Evolutionary conservation across 768 basidiomycete genomes (phyloP).

Genomic region (Leccinum sublutescens): DNA sequence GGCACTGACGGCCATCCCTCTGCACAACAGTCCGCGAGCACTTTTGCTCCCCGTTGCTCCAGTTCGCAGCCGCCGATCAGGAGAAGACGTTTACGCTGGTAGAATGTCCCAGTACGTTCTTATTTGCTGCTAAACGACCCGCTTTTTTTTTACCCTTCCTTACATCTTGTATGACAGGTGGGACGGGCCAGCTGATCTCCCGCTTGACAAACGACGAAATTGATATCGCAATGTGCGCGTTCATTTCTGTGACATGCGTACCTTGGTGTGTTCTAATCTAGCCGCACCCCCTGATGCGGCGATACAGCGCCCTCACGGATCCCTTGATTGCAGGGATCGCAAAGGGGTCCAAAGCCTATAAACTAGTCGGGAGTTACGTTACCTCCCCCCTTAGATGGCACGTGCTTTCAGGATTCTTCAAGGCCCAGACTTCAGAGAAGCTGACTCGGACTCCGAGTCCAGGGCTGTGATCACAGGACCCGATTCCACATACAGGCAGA

Average conservation of each 20-base stretch:
- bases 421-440: not conserved
- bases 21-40: slow-evolving; percentile 70
- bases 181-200: slow-evolving; percentile 81
- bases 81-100: slow-evolving; percentile 77
- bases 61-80: slow-evolving; percentile 69
- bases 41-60: slow-evolving; percentile 89
- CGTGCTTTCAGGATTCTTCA: slow-evolving; percentile 9
- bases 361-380: slow-evolving; percentile 91
- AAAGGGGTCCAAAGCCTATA: slow-evolving; percentile 84
- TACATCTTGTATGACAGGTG: slow-evolving; percentile 45
- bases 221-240: slow-evolving; percentile 73
- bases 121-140: not conserved
- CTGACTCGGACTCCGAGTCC: not conserved
- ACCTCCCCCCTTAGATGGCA: slow-evolving; percentile 86
- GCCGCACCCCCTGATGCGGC: not conserved
- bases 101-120: slow-evolving; percentile 77
- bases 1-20: slow-evolving; percentile 5
- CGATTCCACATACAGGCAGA: slow-evolving; percentile 64
- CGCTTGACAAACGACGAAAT: slow-evolving; percentile 74
- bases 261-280: not conserved
- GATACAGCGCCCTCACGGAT: slow-evolving; percentile 79
- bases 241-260: not conserved
- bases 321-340: slow-evolving; percentile 90
- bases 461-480: slow-evolving; percentile 92
- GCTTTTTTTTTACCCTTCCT: no score